Base-by-base conservation (phyloP, 768 basidiomycete species). In the Leccinellum luteum region DNA sequence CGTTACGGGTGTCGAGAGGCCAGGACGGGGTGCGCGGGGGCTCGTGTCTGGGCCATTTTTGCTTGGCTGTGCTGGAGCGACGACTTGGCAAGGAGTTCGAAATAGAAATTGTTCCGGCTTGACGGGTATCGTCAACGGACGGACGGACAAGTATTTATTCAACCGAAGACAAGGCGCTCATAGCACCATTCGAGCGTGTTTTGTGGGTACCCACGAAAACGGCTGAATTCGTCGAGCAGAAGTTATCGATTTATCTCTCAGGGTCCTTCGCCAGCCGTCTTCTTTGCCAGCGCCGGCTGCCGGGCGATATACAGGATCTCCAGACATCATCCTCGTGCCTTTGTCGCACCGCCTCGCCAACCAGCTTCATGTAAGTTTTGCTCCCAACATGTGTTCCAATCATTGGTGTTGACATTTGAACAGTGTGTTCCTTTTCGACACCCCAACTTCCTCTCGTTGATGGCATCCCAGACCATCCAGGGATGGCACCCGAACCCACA, bases 401-500 rank as follows among this genome's bases (percentile, higher is more conserved):
- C 8, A 58, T 64, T 55, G 50, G 45, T 52, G 45, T 53, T 64
- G n/a, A 41, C 59, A 63, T 60, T 41, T 45, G 44, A 3, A 10
- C 50, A 55, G 48, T 23, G 13, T 51, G 43, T 23, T n/a, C 4
- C 25, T n/a, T 38, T 15, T 28, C 14, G 28, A n/a, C 45, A 56
- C 43, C 45, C 17, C 30, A 19, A 19, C 43, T 23, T 44, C 35
- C 47, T 14, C n/a, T 28, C 44, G 13, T 47, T 31, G 19, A 70
- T 70, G 69, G 44, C 69, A 45, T 70, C 59, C 21, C 70, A 68
- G 53, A 32, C 49, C 15, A 50, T 58, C 14, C 70, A 65, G 23
- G 69, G 64, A 63, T 72, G 71, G 71, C 71, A 72, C 44, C 71
- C 71, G 8, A 72, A 72, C 35, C 71, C 71, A 21, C 70, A 70